Conservation (phyloP, 352 stramenopile species). For the Pythium biforme region DNA sequence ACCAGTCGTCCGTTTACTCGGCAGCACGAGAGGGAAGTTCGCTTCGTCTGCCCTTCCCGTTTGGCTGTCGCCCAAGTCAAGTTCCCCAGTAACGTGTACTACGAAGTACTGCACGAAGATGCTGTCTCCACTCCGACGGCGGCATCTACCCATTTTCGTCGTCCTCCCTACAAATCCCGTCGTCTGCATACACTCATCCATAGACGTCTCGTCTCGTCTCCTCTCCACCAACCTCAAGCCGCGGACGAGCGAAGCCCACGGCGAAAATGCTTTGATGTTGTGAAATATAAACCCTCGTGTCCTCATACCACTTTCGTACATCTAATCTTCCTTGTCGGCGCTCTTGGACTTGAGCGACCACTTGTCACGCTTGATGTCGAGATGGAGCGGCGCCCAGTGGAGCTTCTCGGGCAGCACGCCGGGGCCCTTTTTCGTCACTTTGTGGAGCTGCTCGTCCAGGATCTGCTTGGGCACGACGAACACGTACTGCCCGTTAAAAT, state of each 20-base stretch:
- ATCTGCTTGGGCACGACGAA: conserved; percentile 93
- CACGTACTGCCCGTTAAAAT: conserved; percentile 98
- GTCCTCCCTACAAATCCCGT: not conserved
- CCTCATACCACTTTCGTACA: not conserved
- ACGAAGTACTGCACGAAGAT: not conserved
- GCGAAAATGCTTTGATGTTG: not conserved
- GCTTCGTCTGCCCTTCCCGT: conserved; percentile 5
- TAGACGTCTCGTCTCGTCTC: not conserved
- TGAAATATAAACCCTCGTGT: not conserved
- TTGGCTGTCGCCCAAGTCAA: not conserved
- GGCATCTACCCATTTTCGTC: not conserved
- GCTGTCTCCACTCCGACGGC: too few species aligned
- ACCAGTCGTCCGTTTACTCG: not conserved
- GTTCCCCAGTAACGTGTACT: not conserved
- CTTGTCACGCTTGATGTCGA: conserved; percentile 87
- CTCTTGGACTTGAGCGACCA: conserved; percentile 81
- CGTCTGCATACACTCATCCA: not conserved
- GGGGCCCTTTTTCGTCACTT: conserved; percentile 75
- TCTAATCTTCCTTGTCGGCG: conserved; percentile 68
- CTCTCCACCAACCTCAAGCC: not conserved
- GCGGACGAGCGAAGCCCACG: not conserved
- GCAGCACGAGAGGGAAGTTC: not conserved
- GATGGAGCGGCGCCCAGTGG: conserved; percentile 77
- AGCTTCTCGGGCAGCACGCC: conserved; percentile 74
- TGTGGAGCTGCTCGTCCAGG: conserved; percentile 83